Conservation (phyloP, 2,329 filamentous ascomycete genomes). For the Arthrobotrys pseudoclavata region DNA sequence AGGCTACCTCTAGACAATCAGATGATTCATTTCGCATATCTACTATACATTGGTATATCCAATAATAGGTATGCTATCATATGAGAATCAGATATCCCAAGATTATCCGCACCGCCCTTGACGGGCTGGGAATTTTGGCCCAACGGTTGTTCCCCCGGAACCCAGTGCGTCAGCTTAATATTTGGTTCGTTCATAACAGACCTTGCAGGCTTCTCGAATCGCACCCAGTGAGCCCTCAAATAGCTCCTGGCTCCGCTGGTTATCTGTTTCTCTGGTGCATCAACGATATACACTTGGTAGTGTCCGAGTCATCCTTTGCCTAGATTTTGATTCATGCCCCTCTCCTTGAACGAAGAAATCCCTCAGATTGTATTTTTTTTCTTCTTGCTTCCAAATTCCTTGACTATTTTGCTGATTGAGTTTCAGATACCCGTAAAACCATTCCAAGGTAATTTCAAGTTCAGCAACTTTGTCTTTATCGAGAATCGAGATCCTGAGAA, state of each 20-base stretch:
- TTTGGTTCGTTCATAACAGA: neutral
- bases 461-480: slow-evolving; percentile 10
- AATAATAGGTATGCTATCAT: neutral
- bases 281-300: slow-evolving; percentile 11
- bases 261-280: slow-evolving; percentile 5
- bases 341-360: slow-evolving; percentile 10
- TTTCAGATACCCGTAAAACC: slow-evolving; percentile 2
- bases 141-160: slow-evolving; percentile 2
- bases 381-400: neutral
- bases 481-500: slow-evolving; percentile 2
- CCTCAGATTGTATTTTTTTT: slow-evolving; percentile 8
- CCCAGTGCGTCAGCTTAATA: slow-evolving; percentile 6
- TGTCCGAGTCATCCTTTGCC: neutral
- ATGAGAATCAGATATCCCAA: neutral
- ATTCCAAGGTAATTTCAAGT: slow-evolving; percentile 2
- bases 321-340: neutral
- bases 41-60: neutral
- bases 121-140: neutral
- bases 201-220: slow-evolving; percentile 9
- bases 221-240: neutral
- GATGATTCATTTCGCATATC: slow-evolving; percentile 20
- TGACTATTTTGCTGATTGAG: neutral
- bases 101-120: neutral
- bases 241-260: neutral
- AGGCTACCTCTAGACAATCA: neutral